Conservation (phyloP, 75 land plant species). For the Chamaecyparis obtusa region DNA sequence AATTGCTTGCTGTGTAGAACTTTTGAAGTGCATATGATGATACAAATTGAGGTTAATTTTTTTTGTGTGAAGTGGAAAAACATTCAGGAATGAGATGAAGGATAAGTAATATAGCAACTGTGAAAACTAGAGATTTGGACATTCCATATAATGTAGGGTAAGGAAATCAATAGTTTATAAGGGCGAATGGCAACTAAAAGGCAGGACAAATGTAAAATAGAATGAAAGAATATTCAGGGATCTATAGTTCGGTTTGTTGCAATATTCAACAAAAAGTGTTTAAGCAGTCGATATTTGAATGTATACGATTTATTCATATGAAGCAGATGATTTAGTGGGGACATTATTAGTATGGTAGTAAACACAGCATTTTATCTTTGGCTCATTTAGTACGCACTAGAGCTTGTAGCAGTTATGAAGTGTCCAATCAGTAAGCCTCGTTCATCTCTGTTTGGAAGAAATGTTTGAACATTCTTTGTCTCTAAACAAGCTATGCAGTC, state of each 20-base stretch:
- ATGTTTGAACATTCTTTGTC: not conserved
- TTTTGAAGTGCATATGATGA: slow-evolving; percentile 1
- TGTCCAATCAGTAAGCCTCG: not conserved
- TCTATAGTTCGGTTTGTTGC: not conserved
- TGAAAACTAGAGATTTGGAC: not conserved
- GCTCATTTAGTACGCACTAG: not conserved
- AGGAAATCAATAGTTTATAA: not conserved
- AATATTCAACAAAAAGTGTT: not conserved
- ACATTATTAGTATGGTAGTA: not conserved
- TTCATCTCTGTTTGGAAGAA: not conserved
- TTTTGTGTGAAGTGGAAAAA: not conserved
- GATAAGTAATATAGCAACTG: not conserved
- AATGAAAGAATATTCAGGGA: not conserved
- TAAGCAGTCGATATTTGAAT: not conserved
- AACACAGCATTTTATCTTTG: not conserved
- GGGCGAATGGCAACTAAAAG: not conserved
- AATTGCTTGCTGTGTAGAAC: not conserved
- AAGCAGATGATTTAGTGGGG: not conserved
- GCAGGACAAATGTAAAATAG: not conserved
- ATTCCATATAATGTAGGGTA: not conserved
- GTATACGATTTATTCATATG: not conserved
- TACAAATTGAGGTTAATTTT: not conserved
- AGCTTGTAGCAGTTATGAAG: not conserved
- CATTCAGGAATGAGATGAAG: not conserved
- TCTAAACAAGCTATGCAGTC: not conserved